phyloP scores from a whole-genome alignment of 2,329 filamentous ascomycete species.

The Ophiostoma ips region DNA sequence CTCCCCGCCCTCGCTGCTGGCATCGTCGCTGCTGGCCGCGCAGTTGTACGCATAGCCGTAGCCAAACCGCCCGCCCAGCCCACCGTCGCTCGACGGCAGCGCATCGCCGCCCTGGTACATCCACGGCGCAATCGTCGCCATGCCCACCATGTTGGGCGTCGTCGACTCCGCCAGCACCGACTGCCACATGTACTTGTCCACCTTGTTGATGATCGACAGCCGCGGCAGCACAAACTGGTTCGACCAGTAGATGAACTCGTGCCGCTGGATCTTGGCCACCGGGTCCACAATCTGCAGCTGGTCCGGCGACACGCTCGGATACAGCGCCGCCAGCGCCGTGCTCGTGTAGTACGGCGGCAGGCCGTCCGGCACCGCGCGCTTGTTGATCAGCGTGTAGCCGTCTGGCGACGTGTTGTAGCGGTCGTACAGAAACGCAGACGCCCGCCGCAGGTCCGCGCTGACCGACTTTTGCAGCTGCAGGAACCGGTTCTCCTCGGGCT shows the following conservation, averaged over 20 bases:
- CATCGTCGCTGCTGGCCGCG: background rate
- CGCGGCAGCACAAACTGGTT: conserved; percentile 54
- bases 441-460: conserved; percentile 33
- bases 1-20: background rate
- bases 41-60: conserved; percentile 1
- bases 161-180: conserved; percentile 17
- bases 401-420: conserved; percentile 37
- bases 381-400: conserved; percentile 49
- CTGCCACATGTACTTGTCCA: conserved; percentile 23
- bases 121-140: conserved; percentile 40
- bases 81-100: conserved; percentile 3
- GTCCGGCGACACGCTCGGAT: background rate
- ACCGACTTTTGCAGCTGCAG: conserved; percentile 52
- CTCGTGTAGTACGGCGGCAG: conserved; percentile 46
- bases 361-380: conserved; percentile 50
- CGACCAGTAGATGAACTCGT: conserved; percentile 53
- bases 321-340: conserved; percentile 16
- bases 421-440: conserved; percentile 41
- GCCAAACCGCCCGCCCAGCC: background rate
- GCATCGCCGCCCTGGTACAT: conserved; percentile 26
- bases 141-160: conserved; percentile 24
- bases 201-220: conserved; percentile 37
- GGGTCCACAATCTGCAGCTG: conserved; percentile 28
- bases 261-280: conserved; percentile 50
- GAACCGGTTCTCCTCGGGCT: conserved; percentile 56